Base-by-base conservation (phyloP, 805 yeast species). In the Suhomyces faveliae region DNA sequence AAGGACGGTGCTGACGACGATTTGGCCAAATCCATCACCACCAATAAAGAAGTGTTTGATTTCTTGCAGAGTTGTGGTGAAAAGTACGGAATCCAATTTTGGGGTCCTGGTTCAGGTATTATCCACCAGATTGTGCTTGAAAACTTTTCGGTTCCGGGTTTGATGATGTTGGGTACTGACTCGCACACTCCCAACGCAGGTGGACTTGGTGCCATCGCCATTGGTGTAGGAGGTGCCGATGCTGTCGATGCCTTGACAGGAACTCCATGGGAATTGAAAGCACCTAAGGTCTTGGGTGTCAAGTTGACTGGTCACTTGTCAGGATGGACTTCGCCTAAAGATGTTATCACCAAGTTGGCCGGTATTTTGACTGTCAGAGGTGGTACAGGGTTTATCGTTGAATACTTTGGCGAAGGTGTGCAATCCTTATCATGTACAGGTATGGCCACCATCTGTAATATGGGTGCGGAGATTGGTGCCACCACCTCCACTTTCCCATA, bases 391-490 rank as follows among this genome's bases (percentile, higher is more conserved):
- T 83, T 83, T 67, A 90, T 91, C 66, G 95, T 92, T 57, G 98
- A 91, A 77, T 91, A 91, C 78, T 91, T 85, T 64, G 98, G 98
- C 70, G 90, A 85, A 47, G 98, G 98, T 80, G 91, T 91, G 48
- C 81, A 86, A 63, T 80, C 92, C 50, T 85, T 91, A 71, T 87
- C 96, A 43, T 89, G 96, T 74, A 92, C 98, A 45, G 98, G 98
- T 81, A 91, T 91, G 98, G 98, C 95, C 68, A 91, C 98, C 61
- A 91, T 91, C 75, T 91, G 98, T 81, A 91, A 91, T 74, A 91
- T 91, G 98, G 98, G 98, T 79, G 98, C 98, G 58, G 98, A 91
- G 76, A 90, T 91, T 60, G 98, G 98, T 76, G 97, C 97, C 52
- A 91, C 98, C 54, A 91, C 98, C 49, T 91, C 97, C 42, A 89